Base-by-base conservation (phyloP, 225 moss, liverwort and hornwort genomes). In the Climacium dendroides region DNA sequence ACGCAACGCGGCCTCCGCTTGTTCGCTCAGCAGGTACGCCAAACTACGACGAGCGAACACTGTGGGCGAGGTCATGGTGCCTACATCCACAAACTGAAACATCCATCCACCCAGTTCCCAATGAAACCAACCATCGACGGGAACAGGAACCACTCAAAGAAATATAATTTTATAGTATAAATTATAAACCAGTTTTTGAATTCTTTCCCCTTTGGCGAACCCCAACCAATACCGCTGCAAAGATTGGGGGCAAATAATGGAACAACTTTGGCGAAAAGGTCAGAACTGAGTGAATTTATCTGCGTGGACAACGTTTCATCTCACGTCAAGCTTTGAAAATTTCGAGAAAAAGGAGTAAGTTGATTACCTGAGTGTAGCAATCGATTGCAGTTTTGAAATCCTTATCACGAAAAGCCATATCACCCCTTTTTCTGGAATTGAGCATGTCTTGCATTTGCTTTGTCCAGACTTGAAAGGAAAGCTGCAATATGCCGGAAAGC, bases 371-470 rank as follows among this genome's bases (percentile, higher is more conserved):
- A 24, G 96, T 96, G 78, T 96, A 98, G 81, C 98, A 98, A 78
- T 98, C 98, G 84, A 96, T 98, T 13, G 98, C 98, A 53, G 95
- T 94, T 86, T 94, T 97, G 91, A 98, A 98, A 85, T 98, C 98
- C 89, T 98, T 98, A 45, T 96, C 96, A 76, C 96, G 95, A 78
- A 98, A 98, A 32, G 98, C 96, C 91, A 94, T 94, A 87, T 98
- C 98, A 57, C 98, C 98, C 55, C 94, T 92, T 84, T 95, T 96
- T 73, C 98, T 93, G 34, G 96, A 96, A 87, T 96, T 98, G 22
- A 98, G 92, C 98, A 98, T 96, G 79, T 98, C 98, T 91, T 98
- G 98, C 98, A 96, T 98, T 93, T 98, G 98, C 90, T 96, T 98
- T 26, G 98, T 98, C 98, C 96, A 98, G 43, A 96, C 96, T 94